Conservation (phyloP, 2,329 filamentous ascomycete species). For the Venturia oleaginea region DNA sequence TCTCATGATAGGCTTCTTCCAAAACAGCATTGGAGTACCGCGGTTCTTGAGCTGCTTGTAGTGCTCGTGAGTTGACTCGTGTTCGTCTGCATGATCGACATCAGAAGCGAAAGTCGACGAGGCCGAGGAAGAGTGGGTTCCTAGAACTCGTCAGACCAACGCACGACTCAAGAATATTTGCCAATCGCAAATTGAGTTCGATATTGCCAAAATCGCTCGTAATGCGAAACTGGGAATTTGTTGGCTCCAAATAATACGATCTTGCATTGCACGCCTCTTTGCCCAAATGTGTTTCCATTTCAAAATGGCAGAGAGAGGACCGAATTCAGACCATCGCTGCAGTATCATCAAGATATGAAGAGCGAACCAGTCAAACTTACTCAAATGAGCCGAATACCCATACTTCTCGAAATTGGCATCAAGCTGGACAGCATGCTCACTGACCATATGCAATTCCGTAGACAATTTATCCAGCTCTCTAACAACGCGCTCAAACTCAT, state of each 20-base stretch:
- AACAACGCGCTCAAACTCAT: conserved; percentile 49
- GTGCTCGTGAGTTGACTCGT: conserved; percentile 27
- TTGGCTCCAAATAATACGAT: background rate
- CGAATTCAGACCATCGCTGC: background rate
- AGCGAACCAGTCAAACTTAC: conserved; percentile 31
- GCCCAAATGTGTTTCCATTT: background rate
- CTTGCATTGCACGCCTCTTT: background rate
- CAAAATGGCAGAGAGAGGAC: background rate
- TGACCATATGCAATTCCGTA: conserved; percentile 45
- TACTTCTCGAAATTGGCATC: conserved; percentile 55
- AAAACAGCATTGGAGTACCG: conserved; percentile 44
- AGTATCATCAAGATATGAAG: background rate
- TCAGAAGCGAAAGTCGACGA: conserved; percentile 20
- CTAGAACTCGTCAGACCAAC: conserved; percentile 14
- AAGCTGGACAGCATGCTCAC: conserved; percentile 44
- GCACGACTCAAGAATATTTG: background rate
- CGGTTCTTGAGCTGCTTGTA: conserved; percentile 30
- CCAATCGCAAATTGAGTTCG: no score
- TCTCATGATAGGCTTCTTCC: conserved; percentile 50
- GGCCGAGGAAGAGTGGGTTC: conserved; percentile 16
- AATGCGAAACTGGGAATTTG: no score
- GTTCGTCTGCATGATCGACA: conserved; percentile 17
- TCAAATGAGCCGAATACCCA: conserved; percentile 51
- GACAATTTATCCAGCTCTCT: conserved; percentile 44
- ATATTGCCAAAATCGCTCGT: no score